Conservation (phyloP, 2,329 filamentous ascomycete genomes). For the Achaetomium macrosporum region DNA sequence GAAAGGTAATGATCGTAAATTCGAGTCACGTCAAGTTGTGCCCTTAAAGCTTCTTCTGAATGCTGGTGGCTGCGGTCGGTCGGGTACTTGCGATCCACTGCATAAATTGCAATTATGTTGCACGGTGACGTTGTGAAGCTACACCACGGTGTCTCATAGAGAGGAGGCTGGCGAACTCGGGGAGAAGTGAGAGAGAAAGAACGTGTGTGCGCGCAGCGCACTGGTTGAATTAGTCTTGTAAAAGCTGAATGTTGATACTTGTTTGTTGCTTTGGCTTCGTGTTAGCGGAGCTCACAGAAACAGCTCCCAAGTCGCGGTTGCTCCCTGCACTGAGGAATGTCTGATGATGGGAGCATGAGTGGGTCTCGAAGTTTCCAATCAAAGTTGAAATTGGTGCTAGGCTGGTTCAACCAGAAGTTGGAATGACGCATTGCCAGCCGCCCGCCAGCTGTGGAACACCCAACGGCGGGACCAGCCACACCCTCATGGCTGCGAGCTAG, state of each 20-base stretch:
- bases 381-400: conserved; percentile 11
- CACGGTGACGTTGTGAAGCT: conserved; percentile 5
- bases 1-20: conserved; percentile 8
- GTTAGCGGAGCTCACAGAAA: conserved; percentile 10
- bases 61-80: conserved; percentile 1
- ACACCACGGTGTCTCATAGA: neutral
- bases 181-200: conserved; percentile 9
- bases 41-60: neutral
- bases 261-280: conserved; percentile 5
- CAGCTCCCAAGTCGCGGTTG: conserved; percentile 10
- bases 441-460: conserved; percentile 6
- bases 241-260: conserved; percentile 9
- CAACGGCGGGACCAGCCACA: conserved; percentile 8
- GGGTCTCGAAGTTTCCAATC: conserved; percentile 8
- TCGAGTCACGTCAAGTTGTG: neutral
- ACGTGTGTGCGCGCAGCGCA: conserved; percentile 24
- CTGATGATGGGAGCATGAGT: conserved; percentile 16
- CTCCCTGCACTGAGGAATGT: conserved; percentile 11
- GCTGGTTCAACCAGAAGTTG: conserved; percentile 8
- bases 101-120: conserved; percentile 6
- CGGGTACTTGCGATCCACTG: neutral
- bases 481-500: neutral
- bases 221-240: conserved; percentile 1
- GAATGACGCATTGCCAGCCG: conserved; percentile 13
- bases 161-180: neutral